Conservation (phyloP, 176 grass and related monocot species). For the Poa pratensis region DNA sequence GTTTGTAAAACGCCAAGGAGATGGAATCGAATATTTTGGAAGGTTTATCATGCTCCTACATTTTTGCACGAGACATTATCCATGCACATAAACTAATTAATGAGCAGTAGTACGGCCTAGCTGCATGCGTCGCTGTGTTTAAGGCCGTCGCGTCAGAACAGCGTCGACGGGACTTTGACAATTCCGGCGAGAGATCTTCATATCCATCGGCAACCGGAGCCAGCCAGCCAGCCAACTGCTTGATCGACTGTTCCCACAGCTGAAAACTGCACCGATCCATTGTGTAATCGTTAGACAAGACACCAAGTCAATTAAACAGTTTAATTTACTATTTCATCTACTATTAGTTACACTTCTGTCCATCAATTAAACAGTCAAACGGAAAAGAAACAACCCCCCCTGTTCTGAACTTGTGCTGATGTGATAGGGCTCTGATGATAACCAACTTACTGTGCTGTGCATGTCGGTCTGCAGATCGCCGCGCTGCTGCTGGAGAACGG, state of each 20-base stretch:
- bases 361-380: too few relatives aligned
- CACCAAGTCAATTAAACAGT: too few relatives aligned
- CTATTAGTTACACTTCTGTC: too few relatives aligned
- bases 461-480: slow-evolving; percentile 40
- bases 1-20: neutral
- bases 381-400: too few relatives aligned
- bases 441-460: neutral
- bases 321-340: too few relatives aligned
- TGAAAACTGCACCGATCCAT: too few relatives aligned
- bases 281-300: too few relatives aligned
- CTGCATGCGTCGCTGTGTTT: neutral
- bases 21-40: too few relatives aligned
- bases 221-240: too few relatives aligned
- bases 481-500: slow-evolving; percentile 71
- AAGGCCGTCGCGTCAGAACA: slow-evolving; percentile 27
- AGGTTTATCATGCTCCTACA: too few relatives aligned
- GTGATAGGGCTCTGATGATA: neutral
- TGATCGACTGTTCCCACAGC: neutral
- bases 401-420: neutral
- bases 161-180: neutral
- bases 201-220: too few relatives aligned
- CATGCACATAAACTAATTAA: neutral
- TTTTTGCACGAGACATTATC: neutral
- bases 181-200: neutral
- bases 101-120: too few relatives aligned